phyloP scores from a whole-genome alignment of 179 eudicot species.

The Silene vulgaris region DNA sequence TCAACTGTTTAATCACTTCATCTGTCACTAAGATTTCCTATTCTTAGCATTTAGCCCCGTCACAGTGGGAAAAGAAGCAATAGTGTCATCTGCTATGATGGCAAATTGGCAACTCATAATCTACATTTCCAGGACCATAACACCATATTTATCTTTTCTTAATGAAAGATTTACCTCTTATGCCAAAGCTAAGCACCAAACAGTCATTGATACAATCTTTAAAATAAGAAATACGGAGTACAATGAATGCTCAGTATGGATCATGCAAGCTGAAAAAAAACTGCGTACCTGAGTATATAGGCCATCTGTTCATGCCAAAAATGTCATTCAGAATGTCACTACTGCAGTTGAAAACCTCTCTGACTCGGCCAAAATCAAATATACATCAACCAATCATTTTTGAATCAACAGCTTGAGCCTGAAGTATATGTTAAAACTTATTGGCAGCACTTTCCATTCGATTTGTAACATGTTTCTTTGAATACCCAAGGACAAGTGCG shows the following conservation, averaged over 20 bases:
- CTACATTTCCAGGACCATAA: background rate
- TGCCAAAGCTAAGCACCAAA: slow-evolving; percentile 10
- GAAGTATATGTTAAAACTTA: slow-evolving; percentile 31
- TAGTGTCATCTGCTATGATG: background rate
- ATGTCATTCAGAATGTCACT: background rate
- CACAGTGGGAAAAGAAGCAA: background rate
- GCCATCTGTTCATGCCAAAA: background rate
- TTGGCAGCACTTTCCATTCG: slow-evolving; percentile 32
- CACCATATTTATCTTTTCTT: background rate
- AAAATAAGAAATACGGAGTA: background rate
- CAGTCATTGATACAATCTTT: background rate
- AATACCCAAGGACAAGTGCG: no score
- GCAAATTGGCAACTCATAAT: background rate
- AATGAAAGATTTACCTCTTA: background rate
- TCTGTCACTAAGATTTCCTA: background rate
- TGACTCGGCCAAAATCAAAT: background rate
- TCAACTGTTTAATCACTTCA: background rate
- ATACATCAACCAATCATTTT: background rate
- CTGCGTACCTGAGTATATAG: slow-evolving; percentile 13
- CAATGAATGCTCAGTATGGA: background rate
- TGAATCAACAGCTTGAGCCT: slow-evolving; percentile 21
- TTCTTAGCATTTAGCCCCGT: background rate
- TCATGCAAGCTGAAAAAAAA: background rate
- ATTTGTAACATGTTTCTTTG: background rate
- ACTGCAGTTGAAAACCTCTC: background rate